Conservation (phyloP, 495 filamentous ascomycete genomes). For the Podospora conica region DNA sequence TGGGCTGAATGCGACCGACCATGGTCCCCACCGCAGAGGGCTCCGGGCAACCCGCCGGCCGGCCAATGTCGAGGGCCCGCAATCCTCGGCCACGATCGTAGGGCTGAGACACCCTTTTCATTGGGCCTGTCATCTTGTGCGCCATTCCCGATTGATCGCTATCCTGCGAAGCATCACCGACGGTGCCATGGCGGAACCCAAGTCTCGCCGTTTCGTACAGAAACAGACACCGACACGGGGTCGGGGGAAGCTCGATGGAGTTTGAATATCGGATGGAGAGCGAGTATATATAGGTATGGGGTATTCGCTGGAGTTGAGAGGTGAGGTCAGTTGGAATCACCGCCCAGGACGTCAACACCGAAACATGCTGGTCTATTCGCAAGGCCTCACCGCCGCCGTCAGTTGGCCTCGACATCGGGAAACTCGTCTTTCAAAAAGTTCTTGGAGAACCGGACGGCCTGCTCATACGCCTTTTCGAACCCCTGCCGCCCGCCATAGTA, state of each 20-base stretch:
- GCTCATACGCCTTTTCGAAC: conserved; percentile 81
- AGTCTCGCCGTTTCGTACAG: neutral
- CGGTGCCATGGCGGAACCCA: neutral
- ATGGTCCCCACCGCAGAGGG: neutral
- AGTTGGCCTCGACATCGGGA: conserved; percentile 27
- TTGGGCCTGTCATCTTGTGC: conserved; percentile 1
- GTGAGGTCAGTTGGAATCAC: neutral
- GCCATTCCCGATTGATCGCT: conserved; percentile 4
- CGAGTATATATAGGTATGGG: neutral
- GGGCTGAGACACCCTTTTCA: conserved; percentile 8
- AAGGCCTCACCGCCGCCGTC: neutral
- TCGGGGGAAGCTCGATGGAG: neutral
- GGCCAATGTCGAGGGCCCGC: conserved; percentile 8
- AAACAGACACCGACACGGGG: neutral
- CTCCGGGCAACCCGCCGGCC: conserved; percentile 1
- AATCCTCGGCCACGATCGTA: conserved; percentile 3
- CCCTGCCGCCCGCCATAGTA: conserved; percentile 83
- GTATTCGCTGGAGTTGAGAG: neutral
- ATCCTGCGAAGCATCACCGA: conserved; percentile 2
- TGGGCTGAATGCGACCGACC: neutral
- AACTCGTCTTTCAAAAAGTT: conserved; percentile 59
- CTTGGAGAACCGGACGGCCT: conserved; percentile 70
- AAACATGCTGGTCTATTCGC: conserved; percentile 1
- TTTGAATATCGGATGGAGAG: neutral
- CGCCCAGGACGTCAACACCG: neutral